phyloP scores from a whole-genome alignment of 2,329 filamentous ascomycete genomes.

The Chaetomiaceae sp. region DNA sequence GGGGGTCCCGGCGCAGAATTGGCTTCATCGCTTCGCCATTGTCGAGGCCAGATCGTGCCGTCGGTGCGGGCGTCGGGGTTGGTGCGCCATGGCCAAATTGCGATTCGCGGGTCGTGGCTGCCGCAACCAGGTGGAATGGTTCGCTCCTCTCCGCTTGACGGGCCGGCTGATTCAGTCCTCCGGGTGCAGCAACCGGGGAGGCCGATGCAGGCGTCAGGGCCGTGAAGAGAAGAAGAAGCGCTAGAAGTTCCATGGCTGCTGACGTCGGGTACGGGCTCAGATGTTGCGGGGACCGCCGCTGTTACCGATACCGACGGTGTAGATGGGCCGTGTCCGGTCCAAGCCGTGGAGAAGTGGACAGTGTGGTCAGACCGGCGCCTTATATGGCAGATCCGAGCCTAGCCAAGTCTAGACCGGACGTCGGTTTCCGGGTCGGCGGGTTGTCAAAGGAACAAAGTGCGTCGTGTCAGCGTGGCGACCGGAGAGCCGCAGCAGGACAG shows the following conservation, averaged over 20 bases:
- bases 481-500: constrained; percentile 11
- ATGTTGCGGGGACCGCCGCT: background rate
- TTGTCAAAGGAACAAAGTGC: constrained; percentile 2
- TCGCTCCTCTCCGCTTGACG: background rate
- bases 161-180: background rate
- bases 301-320: constrained; percentile 5
- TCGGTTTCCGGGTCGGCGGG: constrained; percentile 15
- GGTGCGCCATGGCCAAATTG: background rate
- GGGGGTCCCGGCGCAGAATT: constrained; percentile 3
- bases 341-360: background rate
- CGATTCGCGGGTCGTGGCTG: background rate
- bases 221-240: constrained; percentile 16
- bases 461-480: constrained; percentile 14
- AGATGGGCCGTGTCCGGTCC: constrained; percentile 18
- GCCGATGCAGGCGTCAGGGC: constrained; percentile 10
- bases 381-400: constrained; percentile 13
- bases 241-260: constrained; percentile 18
- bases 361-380: constrained; percentile 5
- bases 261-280: background rate
- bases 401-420: constrained; percentile 13
- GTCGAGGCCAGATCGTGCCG: background rate
- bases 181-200: constrained; percentile 14
- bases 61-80: background rate
- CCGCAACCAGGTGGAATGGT: background rate
- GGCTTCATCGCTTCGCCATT: background rate